Conservation (phyloP, 2,329 filamentous ascomycete species). For the Penicillium sp. region DNA sequence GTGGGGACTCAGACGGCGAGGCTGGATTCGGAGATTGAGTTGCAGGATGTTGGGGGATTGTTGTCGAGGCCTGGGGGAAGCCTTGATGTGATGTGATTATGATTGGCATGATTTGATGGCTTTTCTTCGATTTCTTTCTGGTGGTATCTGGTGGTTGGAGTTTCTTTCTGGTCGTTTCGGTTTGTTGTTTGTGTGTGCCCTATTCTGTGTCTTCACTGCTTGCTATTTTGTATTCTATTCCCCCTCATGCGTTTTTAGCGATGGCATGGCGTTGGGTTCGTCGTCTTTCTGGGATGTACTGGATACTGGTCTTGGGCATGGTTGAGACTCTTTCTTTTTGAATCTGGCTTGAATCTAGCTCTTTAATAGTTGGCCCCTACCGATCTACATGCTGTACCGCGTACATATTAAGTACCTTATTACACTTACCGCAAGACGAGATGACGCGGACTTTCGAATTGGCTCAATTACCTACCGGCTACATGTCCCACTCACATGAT, state of each 20-base stretch:
- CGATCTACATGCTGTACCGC: not conserved
- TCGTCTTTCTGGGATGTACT: not conserved
- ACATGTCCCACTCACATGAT: not conserved
- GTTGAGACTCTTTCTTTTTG: not conserved
- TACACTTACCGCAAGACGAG: too few relatives aligned
- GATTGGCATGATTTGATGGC: not conserved
- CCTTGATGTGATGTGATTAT: not conserved
- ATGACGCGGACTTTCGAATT: not conserved
- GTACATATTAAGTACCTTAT: too few relatives aligned
- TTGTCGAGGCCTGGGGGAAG: slow-evolving; percentile 21
- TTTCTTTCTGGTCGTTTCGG: not conserved
- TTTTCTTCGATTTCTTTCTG: not conserved
- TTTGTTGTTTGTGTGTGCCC: not conserved
- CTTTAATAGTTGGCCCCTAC: slow-evolving; percentile 5
- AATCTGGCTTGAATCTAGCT: not conserved
- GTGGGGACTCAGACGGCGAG: slow-evolving; percentile 8
- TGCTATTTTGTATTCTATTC: slow-evolving; percentile 8
- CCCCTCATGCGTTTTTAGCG: slow-evolving; percentile 12
- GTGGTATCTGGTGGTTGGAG: not conserved
- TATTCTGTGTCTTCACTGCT: not conserved
- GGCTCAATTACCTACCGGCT: not conserved
- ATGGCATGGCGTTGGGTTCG: slow-evolving; percentile 16
- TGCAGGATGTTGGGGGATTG: slow-evolving; percentile 46
- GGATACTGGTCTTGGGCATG: not conserved
- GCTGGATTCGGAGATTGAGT: slow-evolving; percentile 28